These are phyloP conservation scores for Mortierella hygrophila DNA, from an alignment of 192 early-diverging fungal genomes.

Conservation along the genomic window DNA sequence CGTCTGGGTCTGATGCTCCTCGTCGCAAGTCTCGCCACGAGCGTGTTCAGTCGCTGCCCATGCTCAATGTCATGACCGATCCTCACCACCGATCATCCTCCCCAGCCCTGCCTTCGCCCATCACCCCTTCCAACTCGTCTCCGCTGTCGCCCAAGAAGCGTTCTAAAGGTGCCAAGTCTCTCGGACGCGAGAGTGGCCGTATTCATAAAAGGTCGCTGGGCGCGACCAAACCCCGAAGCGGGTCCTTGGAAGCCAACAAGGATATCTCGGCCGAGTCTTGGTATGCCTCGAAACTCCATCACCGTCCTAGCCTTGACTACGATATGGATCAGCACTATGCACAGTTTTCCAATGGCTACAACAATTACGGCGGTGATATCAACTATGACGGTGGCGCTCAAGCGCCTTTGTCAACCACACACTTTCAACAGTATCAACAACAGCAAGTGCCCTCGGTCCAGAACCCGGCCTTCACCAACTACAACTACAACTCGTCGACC, in stretches of 20 bases:
- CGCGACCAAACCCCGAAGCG: slow-evolving; percentile 11
- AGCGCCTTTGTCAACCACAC: neutral
- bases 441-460: neutral
- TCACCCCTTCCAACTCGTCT: slow-evolving; percentile 25
- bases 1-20: slow-evolving; percentile 7
- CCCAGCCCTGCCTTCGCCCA: slow-evolving; percentile 21
- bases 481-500: slow-evolving; percentile 5
- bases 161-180: slow-evolving; percentile 5
- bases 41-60: slow-evolving; percentile 25
- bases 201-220: slow-evolving; percentile 23
- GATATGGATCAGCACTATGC: slow-evolving; percentile 28
- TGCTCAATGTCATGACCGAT: slow-evolving; percentile 22
- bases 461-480: neutral
- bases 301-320: slow-evolving; percentile 47
- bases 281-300: slow-evolving; percentile 52
- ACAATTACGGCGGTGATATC: neutral
- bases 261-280: slow-evolving; percentile 17
- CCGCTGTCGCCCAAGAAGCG: slow-evolving; percentile 23
- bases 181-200: slow-evolving; percentile 2
- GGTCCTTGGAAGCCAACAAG: slow-evolving; percentile 21
- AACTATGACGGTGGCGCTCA: neutral
- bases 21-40: slow-evolving; percentile 15
- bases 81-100: slow-evolving; percentile 16
- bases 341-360: neutral
- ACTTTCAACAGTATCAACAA: neutral